Evolutionary conservation across 2,329 filamentous ascomycete genomes (phyloP).

Genomic region (Beauveria asiatica): DNA sequence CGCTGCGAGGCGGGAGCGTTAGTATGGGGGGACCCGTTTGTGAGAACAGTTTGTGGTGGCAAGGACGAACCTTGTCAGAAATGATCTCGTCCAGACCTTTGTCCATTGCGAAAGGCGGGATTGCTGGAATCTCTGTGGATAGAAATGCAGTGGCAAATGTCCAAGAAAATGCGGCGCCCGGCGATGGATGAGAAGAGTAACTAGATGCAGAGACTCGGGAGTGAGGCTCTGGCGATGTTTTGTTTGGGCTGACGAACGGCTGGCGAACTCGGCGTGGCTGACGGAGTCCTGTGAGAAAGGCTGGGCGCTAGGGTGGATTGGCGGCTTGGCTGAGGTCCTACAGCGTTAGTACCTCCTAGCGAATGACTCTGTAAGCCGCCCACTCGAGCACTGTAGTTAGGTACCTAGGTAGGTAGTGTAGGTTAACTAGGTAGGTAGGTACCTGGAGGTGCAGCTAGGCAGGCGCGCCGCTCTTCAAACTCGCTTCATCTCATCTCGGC

Average conservation of each 20-base stretch:
- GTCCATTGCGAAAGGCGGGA: conserved; percentile 33
- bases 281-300: not conserved
- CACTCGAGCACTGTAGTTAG: too few relatives aligned
- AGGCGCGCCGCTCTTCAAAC: not conserved
- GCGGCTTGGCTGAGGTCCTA: too few relatives aligned
- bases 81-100: conserved; percentile 50
- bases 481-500: not conserved
- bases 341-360: too few relatives aligned
- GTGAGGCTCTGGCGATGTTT: conserved; percentile 9
- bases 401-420: too few relatives aligned
- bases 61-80: conserved; percentile 34
- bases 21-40: conserved; percentile 11
- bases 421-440: too few relatives aligned
- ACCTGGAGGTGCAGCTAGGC: too few relatives aligned
- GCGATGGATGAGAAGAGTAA: not conserved
- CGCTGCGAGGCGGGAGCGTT: conserved; percentile 18
- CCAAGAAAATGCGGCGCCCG: not conserved
- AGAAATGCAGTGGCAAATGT: not conserved
- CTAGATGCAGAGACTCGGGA: not conserved
- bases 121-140: not conserved
- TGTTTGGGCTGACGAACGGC: conserved; percentile 4
- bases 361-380: too few relatives aligned
- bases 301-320: not conserved
- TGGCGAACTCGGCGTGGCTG: not conserved
- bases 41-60: conserved; percentile 11